Evolutionary conservation across 1,284 basidiomycete genomes (phyloP).

Genomic region (Microbotryum intermedium): DNA sequence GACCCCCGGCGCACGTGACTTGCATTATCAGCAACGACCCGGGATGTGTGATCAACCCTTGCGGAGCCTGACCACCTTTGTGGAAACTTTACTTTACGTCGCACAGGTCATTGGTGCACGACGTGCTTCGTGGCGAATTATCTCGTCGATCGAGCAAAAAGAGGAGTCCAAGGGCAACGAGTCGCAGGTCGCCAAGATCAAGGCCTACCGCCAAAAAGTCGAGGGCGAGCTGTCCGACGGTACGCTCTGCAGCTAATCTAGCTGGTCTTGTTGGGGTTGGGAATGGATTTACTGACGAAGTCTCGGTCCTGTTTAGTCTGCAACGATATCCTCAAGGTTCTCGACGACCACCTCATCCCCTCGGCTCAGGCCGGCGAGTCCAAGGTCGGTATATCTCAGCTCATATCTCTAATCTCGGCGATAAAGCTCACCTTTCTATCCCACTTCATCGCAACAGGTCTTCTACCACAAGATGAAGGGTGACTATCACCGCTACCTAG

Average conservation of each 20-base stretch:
- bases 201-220: slow-evolving; percentile 97
- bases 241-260: too few relatives aligned
- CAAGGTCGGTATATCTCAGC: slow-evolving; percentile 46
- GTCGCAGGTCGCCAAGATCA: slow-evolving; percentile 96
- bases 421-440: not conserved
- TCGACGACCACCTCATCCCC: slow-evolving; percentile 98
- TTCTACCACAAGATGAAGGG: slow-evolving; percentile 99
- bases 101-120: slow-evolving; percentile 73
- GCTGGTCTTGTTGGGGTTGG: too few relatives aligned
- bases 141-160: slow-evolving; percentile 99
- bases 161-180: slow-evolving; percentile 99
- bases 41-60: slow-evolving; percentile 36
- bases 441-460: slow-evolving; percentile 43
- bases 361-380: slow-evolving; percentile 96
- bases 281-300: too few relatives aligned
- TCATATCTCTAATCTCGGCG: not conserved
- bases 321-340: slow-evolving; percentile 97
- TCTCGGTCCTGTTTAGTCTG: slow-evolving; percentile 54
- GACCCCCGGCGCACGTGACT: too few relatives aligned
- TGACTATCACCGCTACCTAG: slow-evolving; percentile 99
- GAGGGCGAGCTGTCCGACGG: slow-evolving; percentile 88
- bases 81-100: not conserved
- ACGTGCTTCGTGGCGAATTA: slow-evolving; percentile 97
- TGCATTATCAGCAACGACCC: not conserved
- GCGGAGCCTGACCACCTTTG: slow-evolving; percentile 17